phyloP scores from a whole-genome alignment of 495 filamentous ascomycete species.

The Penicillium malachiteum region DNA sequence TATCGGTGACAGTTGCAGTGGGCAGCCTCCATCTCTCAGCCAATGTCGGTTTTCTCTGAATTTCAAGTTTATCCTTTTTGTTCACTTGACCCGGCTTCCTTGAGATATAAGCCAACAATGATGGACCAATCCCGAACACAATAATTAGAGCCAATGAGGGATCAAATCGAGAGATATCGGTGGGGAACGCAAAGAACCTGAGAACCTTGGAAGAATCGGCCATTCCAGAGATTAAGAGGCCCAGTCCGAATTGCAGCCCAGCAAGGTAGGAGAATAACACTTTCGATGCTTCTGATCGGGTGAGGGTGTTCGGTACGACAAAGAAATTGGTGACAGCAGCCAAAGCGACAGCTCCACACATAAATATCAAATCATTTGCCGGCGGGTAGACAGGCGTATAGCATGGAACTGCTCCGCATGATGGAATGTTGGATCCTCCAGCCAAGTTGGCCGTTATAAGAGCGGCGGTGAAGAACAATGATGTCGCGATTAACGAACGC shows the following conservation, averaged over 20 bases:
- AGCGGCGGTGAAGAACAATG: conserved; percentile 54
- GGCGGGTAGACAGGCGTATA: conserved; percentile 50
- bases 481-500: conserved; percentile 53
- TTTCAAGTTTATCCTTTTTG: conserved; percentile 16
- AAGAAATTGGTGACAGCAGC: conserved; percentile 35
- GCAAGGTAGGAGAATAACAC: conserved; percentile 40
- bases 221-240: conserved; percentile 56
- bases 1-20: conserved; percentile 46
- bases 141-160: conserved; percentile 53
- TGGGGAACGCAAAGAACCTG: conserved; percentile 51
- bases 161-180: conserved; percentile 46
- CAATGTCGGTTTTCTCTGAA: conserved; percentile 35
- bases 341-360: conserved; percentile 30
- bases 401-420: conserved; percentile 44
- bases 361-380: conserved; percentile 30
- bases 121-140: conserved; percentile 51
- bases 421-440: conserved; percentile 30
- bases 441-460: conserved; percentile 49
- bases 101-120: conserved; percentile 35
- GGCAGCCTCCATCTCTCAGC: conserved; percentile 47
- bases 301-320: conserved; percentile 26
- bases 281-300: conserved; percentile 27
- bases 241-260: conserved; percentile 54
- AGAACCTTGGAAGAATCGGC: conserved; percentile 53
- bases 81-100: conserved; percentile 29